Evolutionary conservation across 2,329 filamentous ascomycete genomes (phyloP).

Genomic region (Fusarium nodosum): DNA sequence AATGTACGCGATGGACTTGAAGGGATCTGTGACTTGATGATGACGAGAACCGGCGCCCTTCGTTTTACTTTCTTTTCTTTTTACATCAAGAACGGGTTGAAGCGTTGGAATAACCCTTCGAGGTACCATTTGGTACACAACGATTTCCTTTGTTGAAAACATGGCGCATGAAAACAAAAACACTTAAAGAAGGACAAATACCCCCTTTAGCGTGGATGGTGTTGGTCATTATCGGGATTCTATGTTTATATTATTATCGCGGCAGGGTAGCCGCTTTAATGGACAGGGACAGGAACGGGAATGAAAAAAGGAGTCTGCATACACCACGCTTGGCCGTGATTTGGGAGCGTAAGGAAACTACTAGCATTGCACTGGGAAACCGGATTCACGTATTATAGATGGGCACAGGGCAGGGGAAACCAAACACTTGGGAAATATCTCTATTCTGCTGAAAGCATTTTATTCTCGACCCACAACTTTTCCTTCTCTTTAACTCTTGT

Average conservation of each 20-base stretch:
- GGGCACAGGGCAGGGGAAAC: conserved; percentile 46
- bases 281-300: conserved; percentile 37
- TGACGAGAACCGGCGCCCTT: conserved; percentile 25
- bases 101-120: conserved; percentile 43
- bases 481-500: conserved; percentile 25
- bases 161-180: conserved; percentile 51
- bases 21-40: conserved; percentile 41
- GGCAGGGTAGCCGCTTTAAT: conserved; percentile 35
- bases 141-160: conserved; percentile 47
- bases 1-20: conserved; percentile 35
- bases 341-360: conserved; percentile 44
- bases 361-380: conserved; percentile 47
- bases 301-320: conserved; percentile 50
- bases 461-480: conserved; percentile 28
- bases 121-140: conserved; percentile 37
- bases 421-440: conserved; percentile 47
- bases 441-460: conserved; percentile 38
- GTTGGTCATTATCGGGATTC: conserved; percentile 46
- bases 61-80: conserved; percentile 18
- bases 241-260: conserved; percentile 36
- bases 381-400: conserved; percentile 50
- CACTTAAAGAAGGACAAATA: conserved; percentile 52
- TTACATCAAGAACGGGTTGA: conserved; percentile 37
- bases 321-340: conserved; percentile 47
- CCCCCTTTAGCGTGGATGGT: conserved; percentile 50